Base-by-base conservation (phyloP, 208 protist genomes). In the Acanthamoeba castellanii region DNA sequence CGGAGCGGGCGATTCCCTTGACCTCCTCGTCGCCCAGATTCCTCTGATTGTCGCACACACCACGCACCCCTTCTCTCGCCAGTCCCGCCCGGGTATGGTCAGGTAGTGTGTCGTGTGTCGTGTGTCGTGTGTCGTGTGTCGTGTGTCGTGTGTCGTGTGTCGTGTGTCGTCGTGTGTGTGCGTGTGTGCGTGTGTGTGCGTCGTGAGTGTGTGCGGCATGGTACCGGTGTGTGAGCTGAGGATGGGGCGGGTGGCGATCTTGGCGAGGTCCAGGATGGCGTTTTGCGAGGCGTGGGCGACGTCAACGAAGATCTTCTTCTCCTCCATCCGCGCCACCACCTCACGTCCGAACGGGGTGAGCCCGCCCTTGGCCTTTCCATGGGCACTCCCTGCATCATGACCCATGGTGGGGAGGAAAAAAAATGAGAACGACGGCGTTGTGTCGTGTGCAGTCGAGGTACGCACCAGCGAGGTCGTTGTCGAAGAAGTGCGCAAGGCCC, bases 401-500 rank as follows among this genome's bases (percentile, higher is more conserved):
- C 52, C 52, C 6, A 11, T 22, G n/a, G 11, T 11, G 64, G 25
- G 30, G 70, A 76, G 25, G 9, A 47, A 14, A 13, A 76, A 22
- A 76, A 76, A 18, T 42, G n/a, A 50, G 20, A 7, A 27, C 57
- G 57, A 0, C 57, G 22, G 57, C 57, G 22, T 18, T 5, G 57
- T 7, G 57, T 42, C 13, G 13, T 18, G 57, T 27, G 57, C 6
- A 27, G 13, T 3, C 0, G 76, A 4, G 76, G 4, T 57, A 8
- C n/a, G 50, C 64, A 88, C 81, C 81, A 22, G 81, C 6, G 42
- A 95, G 82, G 37, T 95, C 82, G 82, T 95, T 95, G 64, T 95
- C 92, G n/a, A 95, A 95, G 52, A 95, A 95, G 82, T 95, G 92
- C 57, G 92, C 59, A 18, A 95, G 59, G 9, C 92, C 92, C 68